These are phyloP conservation scores for Jatropha podagrica DNA, from an alignment of 441 rosid species.

Conservation along the genomic window DNA sequence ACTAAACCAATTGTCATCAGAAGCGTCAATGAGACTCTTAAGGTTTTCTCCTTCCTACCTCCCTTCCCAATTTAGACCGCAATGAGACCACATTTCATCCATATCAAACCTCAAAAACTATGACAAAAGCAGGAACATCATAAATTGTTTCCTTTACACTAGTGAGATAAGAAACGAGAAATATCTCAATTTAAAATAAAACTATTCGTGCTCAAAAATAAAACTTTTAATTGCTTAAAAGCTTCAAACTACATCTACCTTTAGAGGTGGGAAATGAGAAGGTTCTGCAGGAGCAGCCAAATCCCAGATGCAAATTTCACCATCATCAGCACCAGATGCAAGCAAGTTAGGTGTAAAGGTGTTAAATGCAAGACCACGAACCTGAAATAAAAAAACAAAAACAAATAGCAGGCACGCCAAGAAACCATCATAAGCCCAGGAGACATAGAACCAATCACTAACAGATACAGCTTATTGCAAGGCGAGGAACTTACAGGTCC, in stretches of 20 bases:
- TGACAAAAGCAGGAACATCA: not conserved
- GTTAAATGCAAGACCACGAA: conserved; percentile 97
- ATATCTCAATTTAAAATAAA: not conserved
- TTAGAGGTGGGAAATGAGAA: conserved; percentile 82
- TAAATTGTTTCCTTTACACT: not conserved
- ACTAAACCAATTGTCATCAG: not conserved
- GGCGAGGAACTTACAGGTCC: conserved; percentile 80
- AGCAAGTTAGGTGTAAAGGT: conserved; percentile 67
- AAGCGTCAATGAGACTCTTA: not conserved
- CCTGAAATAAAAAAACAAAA: conserved; percentile 46
- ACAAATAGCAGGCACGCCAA: conserved; percentile 15
- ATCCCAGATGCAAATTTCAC: conserved; percentile 98
- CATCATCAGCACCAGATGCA: conserved; percentile 99
- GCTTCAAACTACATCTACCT: conserved; percentile 37
- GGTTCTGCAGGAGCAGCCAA: conserved; percentile 75
- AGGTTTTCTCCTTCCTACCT: conserved; percentile 1
- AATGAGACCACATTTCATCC: not conserved
- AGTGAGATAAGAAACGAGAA: not conserved
- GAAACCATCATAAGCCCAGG: conserved; percentile 18
- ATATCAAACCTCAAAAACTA: conserved; percentile 1
- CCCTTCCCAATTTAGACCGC: not conserved
- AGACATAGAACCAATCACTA: conserved; percentile 8
- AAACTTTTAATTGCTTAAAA: not conserved
- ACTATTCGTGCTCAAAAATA: not conserved
- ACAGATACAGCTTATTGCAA: not conserved